Percentiles rank a stretch among this genome's conserved stretches.
Evolutionary conservation across 2,329 filamentous ascomycete species (phyloP).

Genomic region (Lasiodiplodia hormozganensis): DNA sequence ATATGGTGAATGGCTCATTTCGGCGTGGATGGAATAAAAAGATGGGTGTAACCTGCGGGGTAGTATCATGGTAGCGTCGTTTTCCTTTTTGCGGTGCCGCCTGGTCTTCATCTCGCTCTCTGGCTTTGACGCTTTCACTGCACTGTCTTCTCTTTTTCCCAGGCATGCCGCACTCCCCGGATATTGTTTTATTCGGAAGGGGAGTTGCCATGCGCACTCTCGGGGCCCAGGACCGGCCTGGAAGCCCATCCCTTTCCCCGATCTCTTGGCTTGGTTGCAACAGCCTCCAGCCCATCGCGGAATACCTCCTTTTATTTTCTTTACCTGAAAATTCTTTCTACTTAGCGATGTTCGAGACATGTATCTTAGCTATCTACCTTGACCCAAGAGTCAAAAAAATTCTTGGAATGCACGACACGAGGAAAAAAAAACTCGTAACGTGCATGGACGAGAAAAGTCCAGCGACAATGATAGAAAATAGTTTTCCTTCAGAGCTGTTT

Average conservation of each 20-base stretch:
- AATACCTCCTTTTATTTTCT: neutral
- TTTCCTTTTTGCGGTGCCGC: neutral
- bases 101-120: conserved; percentile 9
- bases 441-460: neutral
- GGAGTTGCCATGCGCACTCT: neutral
- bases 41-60: conserved; percentile 5
- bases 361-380: conserved; percentile 23
- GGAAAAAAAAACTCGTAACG: no score
- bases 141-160: neutral
- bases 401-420: conserved; percentile 5
- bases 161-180: neutral
- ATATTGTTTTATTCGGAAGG: conserved; percentile 5
- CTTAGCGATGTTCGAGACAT: conserved; percentile 1
- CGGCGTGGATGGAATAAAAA: conserved; percentile 19
- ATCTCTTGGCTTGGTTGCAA: neutral
- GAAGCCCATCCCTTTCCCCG: neutral
- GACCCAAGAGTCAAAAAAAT: neutral
- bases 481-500: neutral
- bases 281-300: neutral
- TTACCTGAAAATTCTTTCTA: neutral
- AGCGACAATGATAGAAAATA: conserved; percentile 15
- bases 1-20: conserved; percentile 2
- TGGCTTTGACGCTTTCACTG: neutral
- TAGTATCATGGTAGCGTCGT: conserved; percentile 8
- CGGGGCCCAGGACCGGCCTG: neutral